Evolutionary conservation across 345 rosid species (phyloP).

Genomic region (Lepidium didymum): DNA sequence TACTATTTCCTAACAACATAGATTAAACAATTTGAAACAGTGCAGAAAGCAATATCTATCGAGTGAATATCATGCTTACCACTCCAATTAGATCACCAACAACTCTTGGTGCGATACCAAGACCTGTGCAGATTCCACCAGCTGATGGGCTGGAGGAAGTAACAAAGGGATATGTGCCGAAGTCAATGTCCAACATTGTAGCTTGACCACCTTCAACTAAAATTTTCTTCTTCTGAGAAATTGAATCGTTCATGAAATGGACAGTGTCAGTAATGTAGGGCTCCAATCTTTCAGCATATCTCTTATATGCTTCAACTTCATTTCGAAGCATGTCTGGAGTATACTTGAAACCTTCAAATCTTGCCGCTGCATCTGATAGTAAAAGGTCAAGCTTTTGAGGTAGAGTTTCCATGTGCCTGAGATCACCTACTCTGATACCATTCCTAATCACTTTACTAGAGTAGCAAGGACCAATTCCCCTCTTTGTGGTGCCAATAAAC

Average conservation of each 20-base stretch:
- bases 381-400: conserved; percentile 81
- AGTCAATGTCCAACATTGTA: conserved; percentile 92
- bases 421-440: conserved; percentile 88
- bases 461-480: conserved; percentile 94
- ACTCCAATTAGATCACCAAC: conserved; percentile 94
- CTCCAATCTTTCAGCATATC: conserved; percentile 87
- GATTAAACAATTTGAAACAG: not conserved
- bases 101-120: conserved; percentile 89
- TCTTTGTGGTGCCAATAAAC: conserved; percentile 84
- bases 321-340: conserved; percentile 65
- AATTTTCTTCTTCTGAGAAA: conserved; percentile 66
- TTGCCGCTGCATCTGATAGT: conserved; percentile 67
- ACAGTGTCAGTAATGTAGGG: conserved; percentile 87
- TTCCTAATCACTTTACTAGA: conserved; percentile 79
- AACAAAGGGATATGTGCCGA: conserved; percentile 95
- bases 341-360: conserved; percentile 66
- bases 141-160: conserved; percentile 98
- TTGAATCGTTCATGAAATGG: conserved; percentile 72
- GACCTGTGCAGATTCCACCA: conserved; percentile 94
- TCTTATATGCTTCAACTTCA: conserved; percentile 89
- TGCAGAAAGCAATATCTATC: not conserved
- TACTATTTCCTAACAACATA: not conserved
- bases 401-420: conserved; percentile 90
- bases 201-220: conserved; percentile 99
- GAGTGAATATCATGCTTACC: conserved; percentile 38